Base-by-base conservation (phyloP, 2,329 filamentous ascomycete species). In the Paraconiothyrium brasiliense region DNA sequence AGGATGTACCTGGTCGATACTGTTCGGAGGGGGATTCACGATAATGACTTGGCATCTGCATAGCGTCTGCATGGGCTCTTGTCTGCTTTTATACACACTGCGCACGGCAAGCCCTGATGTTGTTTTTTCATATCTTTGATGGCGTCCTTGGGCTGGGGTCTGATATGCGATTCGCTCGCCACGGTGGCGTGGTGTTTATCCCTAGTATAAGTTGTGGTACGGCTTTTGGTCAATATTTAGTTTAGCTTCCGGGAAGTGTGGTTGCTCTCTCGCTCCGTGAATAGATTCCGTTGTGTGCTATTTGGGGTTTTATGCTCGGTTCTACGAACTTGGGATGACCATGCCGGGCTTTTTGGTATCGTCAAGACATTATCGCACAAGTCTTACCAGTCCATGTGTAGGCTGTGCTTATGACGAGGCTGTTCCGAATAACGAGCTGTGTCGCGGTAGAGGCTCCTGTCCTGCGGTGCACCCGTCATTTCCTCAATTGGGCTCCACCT, bases 21-120 rank as follows among this genome's bases (percentile, higher is more conserved):
- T 52, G 69, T 63, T 71, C 66, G 60, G 66, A 68, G 63, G 63
- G 54, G 57, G 59, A 52, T 64, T 70, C 61, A 68, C 58, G 66
- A 73, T 76, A 65, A 76, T 68, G 73, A 77, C 65, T 65, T 65
- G 57, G 58, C 61, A 64, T 65, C 56, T 78, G 74, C 75, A 78
- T 78, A 78, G 75, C 75, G 73, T 76, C 71, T 69, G 51, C 63
- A 68, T 69, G 56, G 46, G 39, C 54, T 61, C 66, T 62, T 55
- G 50, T 58, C 68, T 44, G 30, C 41, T 63, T 56, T 62, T 62
- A 68, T 54, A 66, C 62, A 67, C 57, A 55, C 64, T 54, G 64
- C 43, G 22, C 43, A 46, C 43, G 20, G 72, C 73, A 74, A 74
- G 68, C 63, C 65, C 57, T 62, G 56, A 4, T 57, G 54, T 54